Evolutionary conservation across 1,284 basidiomycete species (phyloP).

Genomic region (Anthracocystis walkeri): DNA sequence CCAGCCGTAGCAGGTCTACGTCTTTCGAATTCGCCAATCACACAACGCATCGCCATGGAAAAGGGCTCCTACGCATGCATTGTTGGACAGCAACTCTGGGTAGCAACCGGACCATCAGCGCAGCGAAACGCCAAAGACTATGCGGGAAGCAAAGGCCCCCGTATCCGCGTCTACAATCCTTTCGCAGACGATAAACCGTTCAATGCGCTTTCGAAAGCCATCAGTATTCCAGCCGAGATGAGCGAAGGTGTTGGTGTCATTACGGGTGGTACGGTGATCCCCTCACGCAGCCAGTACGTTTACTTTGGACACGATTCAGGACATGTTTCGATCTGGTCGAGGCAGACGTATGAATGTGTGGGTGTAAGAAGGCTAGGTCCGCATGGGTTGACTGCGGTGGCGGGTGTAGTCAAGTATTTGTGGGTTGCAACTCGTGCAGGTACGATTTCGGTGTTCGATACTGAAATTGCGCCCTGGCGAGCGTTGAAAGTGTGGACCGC

Average conservation of each 20-base stretch:
- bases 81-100: constrained; percentile 65
- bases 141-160: constrained; percentile 36
- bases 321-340: constrained; percentile 69
- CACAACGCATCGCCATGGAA: constrained; percentile 64
- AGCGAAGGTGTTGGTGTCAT: constrained; percentile 80
- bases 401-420: constrained; percentile 71
- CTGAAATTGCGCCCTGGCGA: constrained; percentile 75
- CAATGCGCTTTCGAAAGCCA: constrained; percentile 60
- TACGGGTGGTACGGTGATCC: constrained; percentile 82
- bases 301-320: constrained; percentile 96
- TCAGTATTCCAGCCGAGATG: constrained; percentile 71
- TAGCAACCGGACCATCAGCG: constrained; percentile 35
- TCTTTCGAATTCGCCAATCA: constrained; percentile 56
- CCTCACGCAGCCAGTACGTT: constrained; percentile 77
- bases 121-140: constrained; percentile 31
- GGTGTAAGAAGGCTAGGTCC: constrained; percentile 46
- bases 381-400: constrained; percentile 58
- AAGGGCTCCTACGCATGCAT: constrained; percentile 53
- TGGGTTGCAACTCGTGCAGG: constrained; percentile 89
- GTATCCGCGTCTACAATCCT: constrained; percentile 65
- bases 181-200: constrained; percentile 64
- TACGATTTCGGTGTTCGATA: constrained; percentile 84
- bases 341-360: constrained; percentile 47
- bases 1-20: constrained; percentile 34
- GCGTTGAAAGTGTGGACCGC: constrained; percentile 91